Evolutionary conservation across 2,329 filamentous ascomycete species (phyloP).

Genomic region (Ophiostoma montium): DNA sequence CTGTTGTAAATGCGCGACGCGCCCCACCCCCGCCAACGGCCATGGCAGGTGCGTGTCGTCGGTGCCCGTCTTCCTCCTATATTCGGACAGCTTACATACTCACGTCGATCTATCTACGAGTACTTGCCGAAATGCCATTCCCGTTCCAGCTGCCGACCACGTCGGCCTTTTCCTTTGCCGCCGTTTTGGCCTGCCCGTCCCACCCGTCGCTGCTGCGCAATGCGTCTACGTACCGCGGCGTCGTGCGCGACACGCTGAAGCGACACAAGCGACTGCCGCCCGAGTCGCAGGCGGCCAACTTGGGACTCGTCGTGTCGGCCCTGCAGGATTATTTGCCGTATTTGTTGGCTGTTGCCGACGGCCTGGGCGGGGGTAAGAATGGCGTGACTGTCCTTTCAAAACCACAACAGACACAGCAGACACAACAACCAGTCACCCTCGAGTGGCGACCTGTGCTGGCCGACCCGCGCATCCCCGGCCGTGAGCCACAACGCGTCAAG

Average conservation of each 20-base stretch:
- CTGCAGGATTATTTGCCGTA: constrained; percentile 73
- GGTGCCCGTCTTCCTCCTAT: not conserved
- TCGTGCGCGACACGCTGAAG: constrained; percentile 74
- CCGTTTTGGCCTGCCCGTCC: constrained; percentile 61
- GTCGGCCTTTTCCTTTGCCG: constrained; percentile 69
- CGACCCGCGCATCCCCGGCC: constrained; percentile 40
- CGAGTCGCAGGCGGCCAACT: constrained; percentile 52
- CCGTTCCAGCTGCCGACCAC: constrained; percentile 82
- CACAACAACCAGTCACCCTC: constrained; percentile 22
- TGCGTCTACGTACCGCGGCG: constrained; percentile 69
- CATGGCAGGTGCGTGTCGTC: not conserved
- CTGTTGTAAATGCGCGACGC: not conserved
- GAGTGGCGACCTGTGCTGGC: constrained; percentile 78
- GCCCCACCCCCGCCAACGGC: not conserved
- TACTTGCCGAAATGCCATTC: constrained; percentile 51
- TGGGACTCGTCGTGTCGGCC: constrained; percentile 54
- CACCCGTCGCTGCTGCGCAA: constrained; percentile 80
- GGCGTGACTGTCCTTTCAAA: constrained; percentile 4
- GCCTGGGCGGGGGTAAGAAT: constrained; percentile 28
- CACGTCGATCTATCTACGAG: too few relatives aligned
- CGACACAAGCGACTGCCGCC: constrained; percentile 75
- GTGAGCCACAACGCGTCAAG: constrained; percentile 52
- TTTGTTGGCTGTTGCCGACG: constrained; percentile 61
- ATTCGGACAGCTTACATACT: not conserved
- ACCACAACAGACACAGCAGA: constrained; percentile 15